Conservation (phyloP, 352 stramenopile genomes). For the Globisporangium emineosum region DNA sequence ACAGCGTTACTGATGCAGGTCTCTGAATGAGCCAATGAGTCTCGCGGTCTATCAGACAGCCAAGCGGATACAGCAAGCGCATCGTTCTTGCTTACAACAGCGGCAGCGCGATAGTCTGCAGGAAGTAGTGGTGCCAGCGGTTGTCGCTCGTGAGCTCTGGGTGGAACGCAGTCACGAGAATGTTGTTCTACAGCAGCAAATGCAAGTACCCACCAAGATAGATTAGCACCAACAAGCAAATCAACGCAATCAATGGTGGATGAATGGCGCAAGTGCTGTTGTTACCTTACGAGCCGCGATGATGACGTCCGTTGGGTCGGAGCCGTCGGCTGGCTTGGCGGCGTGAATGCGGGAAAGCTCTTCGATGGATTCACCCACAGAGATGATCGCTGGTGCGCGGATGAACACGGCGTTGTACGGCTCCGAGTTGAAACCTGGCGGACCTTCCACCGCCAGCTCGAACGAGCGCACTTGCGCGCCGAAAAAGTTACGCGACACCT, state of each 20-base stretch:
- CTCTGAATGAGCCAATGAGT: neutral
- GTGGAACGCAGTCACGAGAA: constrained; percentile 95
- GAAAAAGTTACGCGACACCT: constrained; percentile 98
- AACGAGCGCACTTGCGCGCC: constrained; percentile 90
- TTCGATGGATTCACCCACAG: constrained; percentile 84
- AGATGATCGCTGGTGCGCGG: constrained; percentile 94
- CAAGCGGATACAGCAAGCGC: neutral
- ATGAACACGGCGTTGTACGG: constrained; percentile 96
- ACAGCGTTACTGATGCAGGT: neutral
- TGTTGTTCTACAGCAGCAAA: constrained; percentile 54
- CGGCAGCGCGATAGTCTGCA: constrained; percentile 65
- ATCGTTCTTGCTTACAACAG: constrained; percentile 26
- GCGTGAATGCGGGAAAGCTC: constrained; percentile 88
- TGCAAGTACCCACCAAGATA: neutral
- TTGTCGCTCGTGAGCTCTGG: constrained; percentile 93
- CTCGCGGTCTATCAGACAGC: neutral
- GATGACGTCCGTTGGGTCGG: constrained; percentile 78
- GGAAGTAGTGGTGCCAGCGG: constrained; percentile 95
- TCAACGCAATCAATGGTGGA: neutral
- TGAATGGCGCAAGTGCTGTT: neutral
- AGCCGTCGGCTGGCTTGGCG: constrained; percentile 67
- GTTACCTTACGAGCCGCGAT: constrained; percentile 69
- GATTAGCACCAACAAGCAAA: neutral
- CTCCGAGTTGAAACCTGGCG: constrained; percentile 46
- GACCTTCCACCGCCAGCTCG: constrained; percentile 60